Evolutionary conservation across 441 rosid species (phyloP), one percentile per base, ranked within the genome.

Genomic region (Rhodomyrtus psidioides): DNA sequence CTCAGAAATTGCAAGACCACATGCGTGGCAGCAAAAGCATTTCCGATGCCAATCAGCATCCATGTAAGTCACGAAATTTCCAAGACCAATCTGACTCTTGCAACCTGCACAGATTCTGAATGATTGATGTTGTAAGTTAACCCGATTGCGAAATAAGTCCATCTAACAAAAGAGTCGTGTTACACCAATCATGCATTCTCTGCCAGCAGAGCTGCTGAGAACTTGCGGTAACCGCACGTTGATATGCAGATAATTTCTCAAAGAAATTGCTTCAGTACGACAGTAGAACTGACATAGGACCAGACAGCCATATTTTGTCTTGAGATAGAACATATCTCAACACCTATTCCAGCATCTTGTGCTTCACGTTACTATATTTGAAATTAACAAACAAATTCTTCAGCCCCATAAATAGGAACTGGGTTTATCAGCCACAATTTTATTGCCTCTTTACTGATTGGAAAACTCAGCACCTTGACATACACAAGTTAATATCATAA

Each of bases 91-190:
- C 57, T 21, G 46, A 59, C 62, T 24, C 24, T 62, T 86, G 85
- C 87, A 86, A 30, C 87, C 87, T 23, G 84, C 84, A 28, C 87
- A 86, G 81, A 60, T 51, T n/a, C 87, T 86, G 79, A 74, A 74
- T 74, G 81, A 74, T 44, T 74, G 81, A 23, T 12, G 81, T 24
- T 21, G 56, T 55, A 82, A 82, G 55, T 7, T 16, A 55, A 30
- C 17, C 9, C 4, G 15, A 44, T 42, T 10, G 51, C 24, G 2
- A 42, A 42, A 74, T 3, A 74, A 39, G 51, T 42, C 27, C 81
- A 10, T 42, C 81, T 23, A 42, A 14, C 16, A 74, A 42, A 70
- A 74, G 16, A 74, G 81, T 42, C 39, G 27, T 74, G 51, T 74
- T 39, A 42, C 17, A 42, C 51, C 51, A 42, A 74, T 74, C 17